Evolutionary conservation across 2,329 filamentous ascomycete species (phyloP).

Genomic region (Penicillium sp.): DNA sequence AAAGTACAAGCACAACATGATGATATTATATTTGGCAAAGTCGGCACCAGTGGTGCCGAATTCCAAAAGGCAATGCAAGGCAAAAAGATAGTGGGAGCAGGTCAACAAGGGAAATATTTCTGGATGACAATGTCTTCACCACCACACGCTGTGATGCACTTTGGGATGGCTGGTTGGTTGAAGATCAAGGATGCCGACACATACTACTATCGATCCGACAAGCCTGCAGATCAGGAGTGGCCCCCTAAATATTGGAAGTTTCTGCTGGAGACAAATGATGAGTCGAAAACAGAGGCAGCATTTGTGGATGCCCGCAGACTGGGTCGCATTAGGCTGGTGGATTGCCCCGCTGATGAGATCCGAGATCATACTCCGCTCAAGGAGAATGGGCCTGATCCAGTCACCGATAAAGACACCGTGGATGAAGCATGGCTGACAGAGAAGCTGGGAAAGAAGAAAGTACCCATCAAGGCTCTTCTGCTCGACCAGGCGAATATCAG

Average conservation of each 20-base stretch:
- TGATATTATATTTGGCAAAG: conserved; percentile 80
- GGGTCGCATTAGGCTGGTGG: conserved; percentile 67
- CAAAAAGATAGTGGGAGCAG: conserved; percentile 61
- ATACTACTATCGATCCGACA: conserved; percentile 65
- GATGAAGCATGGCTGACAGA: conserved; percentile 65
- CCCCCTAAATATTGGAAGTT: conserved; percentile 90
- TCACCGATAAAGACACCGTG: conserved; percentile 68
- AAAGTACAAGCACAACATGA: conserved; percentile 68
- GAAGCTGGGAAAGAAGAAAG: conserved; percentile 65
- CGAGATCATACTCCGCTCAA: conserved; percentile 67
- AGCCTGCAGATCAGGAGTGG: conserved; percentile 58
- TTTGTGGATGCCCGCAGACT: conserved; percentile 79
- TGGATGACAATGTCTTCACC: conserved; percentile 71
- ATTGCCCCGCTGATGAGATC: conserved; percentile 69
- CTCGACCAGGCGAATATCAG: conserved; percentile 82
- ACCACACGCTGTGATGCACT: conserved; percentile 82
- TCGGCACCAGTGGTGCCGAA: conserved; percentile 64
- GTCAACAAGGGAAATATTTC: conserved; percentile 94
- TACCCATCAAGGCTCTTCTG: conserved; percentile 80
- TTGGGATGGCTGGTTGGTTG: conserved; percentile 74
- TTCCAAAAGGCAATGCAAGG: conserved; percentile 67
- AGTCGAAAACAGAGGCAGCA: conserved; percentile 57
- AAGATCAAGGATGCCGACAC: conserved; percentile 72
- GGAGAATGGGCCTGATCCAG: conserved; percentile 88
- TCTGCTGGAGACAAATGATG: conserved; percentile 56